Percentiles rank a stretch among this genome's conserved stretches.
phyloP scores from a whole-genome alignment of 139 green algal genomes.

The Limnomonas spitsbergensis region DNA sequence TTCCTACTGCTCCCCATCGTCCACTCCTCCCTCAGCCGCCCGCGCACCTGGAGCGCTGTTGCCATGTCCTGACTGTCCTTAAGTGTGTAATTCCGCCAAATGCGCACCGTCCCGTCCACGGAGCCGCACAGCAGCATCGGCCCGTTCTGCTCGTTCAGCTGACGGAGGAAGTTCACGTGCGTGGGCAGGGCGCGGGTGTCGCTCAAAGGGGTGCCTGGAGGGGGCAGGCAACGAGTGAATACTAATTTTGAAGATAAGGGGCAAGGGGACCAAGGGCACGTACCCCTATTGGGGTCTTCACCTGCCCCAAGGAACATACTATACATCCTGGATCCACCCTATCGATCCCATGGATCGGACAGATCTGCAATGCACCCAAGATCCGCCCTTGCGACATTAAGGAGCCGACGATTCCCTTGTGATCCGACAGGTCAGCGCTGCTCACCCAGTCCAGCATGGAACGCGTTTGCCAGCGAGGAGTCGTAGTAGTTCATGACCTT shows the following conservation, averaged over 20 bases:
- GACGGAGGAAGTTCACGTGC: slow-evolving; percentile 14
- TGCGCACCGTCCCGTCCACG: slow-evolving; percentile 65
- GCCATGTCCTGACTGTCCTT: slow-evolving; percentile 57
- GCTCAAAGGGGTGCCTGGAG: neutral
- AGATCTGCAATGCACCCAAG: no score
- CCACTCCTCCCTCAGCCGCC: neutral
- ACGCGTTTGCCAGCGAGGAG: slow-evolving; percentile 39
- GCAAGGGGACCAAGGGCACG: no score
- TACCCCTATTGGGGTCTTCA: no score
- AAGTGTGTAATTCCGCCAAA: slow-evolving; percentile 68
- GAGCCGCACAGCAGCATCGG: slow-evolving; percentile 65
- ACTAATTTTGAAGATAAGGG: no score
- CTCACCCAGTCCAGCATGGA: slow-evolving; percentile 30
- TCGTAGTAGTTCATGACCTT: slow-evolving; percentile 58
- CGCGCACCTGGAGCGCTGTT: slow-evolving; percentile 64
- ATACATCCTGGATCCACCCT: no score
- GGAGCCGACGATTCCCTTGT: no score
- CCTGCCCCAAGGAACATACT: no score
- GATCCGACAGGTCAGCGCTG: no score
- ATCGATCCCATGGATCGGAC: no score
- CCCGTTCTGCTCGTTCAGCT: slow-evolving; percentile 74
- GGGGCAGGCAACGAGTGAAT: no score
- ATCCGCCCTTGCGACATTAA: no score
- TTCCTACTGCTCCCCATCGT: neutral
- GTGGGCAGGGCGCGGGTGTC: neutral